Percentiles rank a stretch among this genome's conserved stretches.
Evolutionary conservation across 1,284 basidiomycete species (phyloP).

Genomic region (Earliella scabrosa): DNA sequence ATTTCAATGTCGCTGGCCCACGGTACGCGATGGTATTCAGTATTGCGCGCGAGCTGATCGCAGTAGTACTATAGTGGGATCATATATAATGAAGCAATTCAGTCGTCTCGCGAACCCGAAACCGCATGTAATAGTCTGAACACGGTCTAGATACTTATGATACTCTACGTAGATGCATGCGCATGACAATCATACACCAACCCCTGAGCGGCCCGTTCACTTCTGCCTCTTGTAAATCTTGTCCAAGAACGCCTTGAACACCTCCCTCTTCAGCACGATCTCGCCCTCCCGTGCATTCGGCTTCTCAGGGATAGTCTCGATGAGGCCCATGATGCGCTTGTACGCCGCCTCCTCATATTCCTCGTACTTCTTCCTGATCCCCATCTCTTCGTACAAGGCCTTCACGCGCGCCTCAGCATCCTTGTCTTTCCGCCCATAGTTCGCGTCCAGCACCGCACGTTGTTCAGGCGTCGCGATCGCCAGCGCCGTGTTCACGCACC

Average conservation of each 20-base stretch:
- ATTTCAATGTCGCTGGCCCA: too few species aligned
- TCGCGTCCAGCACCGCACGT: constrained; percentile 67
- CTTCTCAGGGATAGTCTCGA: constrained; percentile 70
- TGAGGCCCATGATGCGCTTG: constrained; percentile 65
- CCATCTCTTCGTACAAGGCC: constrained; percentile 76
- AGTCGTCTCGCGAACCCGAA: too few species aligned
- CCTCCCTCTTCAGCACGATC: constrained; percentile 74
- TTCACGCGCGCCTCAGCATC: constrained; percentile 74
- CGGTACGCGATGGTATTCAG: too few species aligned
- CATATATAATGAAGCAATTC: too few species aligned
- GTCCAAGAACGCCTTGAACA: constrained; percentile 85
- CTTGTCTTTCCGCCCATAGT: constrained; percentile 87
- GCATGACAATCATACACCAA: too few species aligned
- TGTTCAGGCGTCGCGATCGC: constrained; percentile 57
- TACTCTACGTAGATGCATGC: too few species aligned
- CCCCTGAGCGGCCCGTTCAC: constrained; percentile 36
- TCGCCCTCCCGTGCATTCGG: constrained; percentile 32
- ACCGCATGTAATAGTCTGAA: too few species aligned
- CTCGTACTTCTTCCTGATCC: constrained; percentile 71
- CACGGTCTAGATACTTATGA: too few species aligned
- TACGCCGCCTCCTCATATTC: constrained; percentile 84
- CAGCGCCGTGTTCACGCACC: constrained; percentile 94
- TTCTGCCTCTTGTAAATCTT: constrained; percentile 93
- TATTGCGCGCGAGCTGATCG: too few species aligned
- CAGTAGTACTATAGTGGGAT: too few species aligned